phyloP scores from a whole-genome alignment of 2,329 filamentous ascomycete species.

The Knufia fluminis region DNA sequence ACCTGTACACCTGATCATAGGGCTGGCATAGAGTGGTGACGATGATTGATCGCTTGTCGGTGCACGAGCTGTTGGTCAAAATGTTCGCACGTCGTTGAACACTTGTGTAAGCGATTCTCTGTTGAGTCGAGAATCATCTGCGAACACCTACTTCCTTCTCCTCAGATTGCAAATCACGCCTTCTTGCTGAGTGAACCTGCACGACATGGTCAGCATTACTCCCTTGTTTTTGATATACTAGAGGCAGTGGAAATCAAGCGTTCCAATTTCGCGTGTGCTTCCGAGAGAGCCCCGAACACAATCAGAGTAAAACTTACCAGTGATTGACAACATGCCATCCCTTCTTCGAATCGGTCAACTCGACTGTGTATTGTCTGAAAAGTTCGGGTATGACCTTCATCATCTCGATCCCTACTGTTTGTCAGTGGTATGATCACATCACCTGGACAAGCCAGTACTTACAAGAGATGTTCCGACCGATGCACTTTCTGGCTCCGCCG shows the following conservation, averaged over 20 bases:
- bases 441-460: neutral
- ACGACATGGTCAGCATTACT: neutral
- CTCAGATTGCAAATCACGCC: conserved; percentile 16
- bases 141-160: conserved; percentile 1
- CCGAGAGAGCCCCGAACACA: neutral
- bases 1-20: too few relatives aligned
- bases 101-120: too few relatives aligned
- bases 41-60: too few relatives aligned
- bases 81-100: too few relatives aligned
- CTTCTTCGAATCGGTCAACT: conserved; percentile 16
- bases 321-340: conserved; percentile 21
- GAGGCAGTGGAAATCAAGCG: too few relatives aligned
- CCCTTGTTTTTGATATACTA: neutral
- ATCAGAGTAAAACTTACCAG: conserved; percentile 11
- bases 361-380: conserved; percentile 14
- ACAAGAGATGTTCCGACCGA: conserved; percentile 21
- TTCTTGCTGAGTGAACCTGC: conserved; percentile 17
- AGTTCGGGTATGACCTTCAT: conserved; percentile 23
- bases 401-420: conserved; percentile 14
- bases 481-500: conserved; percentile 40
- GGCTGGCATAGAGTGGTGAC: too few relatives aligned
- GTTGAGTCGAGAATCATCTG: too few relatives aligned
- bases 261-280: too few relatives aligned
- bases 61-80: neutral
- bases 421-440: neutral